phyloP scores from a whole-genome alignment of 1,139 yeast species.

The Groenewaldozyma auringiensis region DNA sequence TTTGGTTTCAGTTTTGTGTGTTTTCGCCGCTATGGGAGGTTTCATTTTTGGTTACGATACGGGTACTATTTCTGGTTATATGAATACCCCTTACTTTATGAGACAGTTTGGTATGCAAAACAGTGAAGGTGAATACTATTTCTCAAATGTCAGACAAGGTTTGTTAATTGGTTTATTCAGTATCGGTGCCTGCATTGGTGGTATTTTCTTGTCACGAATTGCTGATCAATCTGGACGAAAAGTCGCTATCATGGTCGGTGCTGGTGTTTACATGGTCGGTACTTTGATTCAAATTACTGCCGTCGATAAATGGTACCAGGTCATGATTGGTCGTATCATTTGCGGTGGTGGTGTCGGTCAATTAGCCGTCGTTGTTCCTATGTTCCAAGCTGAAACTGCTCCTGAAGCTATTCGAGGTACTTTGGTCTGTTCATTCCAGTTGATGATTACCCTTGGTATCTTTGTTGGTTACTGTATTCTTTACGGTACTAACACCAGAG shows the following conservation, averaged over 20 bases:
- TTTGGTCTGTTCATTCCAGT: constrained; percentile 56
- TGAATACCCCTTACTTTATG: constrained; percentile 58
- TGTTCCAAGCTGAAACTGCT: constrained; percentile 63
- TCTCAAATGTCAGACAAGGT: constrained; percentile 40
- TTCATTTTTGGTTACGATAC: constrained; percentile 15
- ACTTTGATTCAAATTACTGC: constrained; percentile 46
- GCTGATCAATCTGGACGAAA: constrained; percentile 48
- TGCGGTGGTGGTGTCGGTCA: constrained; percentile 62
- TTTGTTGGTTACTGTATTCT: constrained; percentile 60
- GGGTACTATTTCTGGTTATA: constrained; percentile 33
- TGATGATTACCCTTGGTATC: constrained; percentile 60
- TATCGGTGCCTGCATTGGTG: constrained; percentile 49
- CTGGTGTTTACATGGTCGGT: constrained; percentile 44
- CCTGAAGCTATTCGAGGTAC: constrained; percentile 68
- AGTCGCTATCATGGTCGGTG: constrained; percentile 40
- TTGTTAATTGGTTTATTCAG: constrained; percentile 46
- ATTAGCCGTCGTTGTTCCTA: constrained; percentile 55
- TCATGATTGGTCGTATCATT: constrained; percentile 40
- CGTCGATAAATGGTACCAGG: constrained; percentile 34
- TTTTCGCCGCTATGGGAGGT: constrained; percentile 13
- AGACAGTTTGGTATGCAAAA: constrained; percentile 39
- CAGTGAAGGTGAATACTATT: constrained; percentile 18
- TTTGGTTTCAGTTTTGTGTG: constrained; percentile 9
- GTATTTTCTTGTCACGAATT: constrained; percentile 40
- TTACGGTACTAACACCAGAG: constrained; percentile 49